Evolutionary conservation across 306 rosid species (phyloP), one percentile per base, ranked within the genome.

Genomic region (Adenanthera pavonina): DNA sequence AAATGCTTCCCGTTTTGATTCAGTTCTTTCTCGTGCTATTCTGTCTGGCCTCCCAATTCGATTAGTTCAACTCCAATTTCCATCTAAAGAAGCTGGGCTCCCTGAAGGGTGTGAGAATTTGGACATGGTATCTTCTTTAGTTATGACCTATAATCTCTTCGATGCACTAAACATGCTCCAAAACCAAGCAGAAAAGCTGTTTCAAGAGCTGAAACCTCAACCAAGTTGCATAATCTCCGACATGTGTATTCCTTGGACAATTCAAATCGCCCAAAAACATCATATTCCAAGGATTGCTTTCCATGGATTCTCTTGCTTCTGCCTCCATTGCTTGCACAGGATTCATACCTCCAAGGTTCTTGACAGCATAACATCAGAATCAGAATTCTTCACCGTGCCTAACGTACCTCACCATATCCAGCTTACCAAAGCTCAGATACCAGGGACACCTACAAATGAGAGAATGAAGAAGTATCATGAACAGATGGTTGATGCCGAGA

Each of bases 221-320:
- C 94, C 97, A 34, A 84, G 34, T 69, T 91, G 92, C 89, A 87
- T 92, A 6, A 84, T 91, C 53, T 89, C 97, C 9, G 93, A 91
- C 57, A 35, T 86, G 40, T 66, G 81, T 17, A 54, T 91, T 10
- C 88, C 92, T 6, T 93, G 89, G 90, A 90, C 96, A 3, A 35
- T 80, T 20, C 75, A 85, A 67, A 25, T 90, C 5, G 88, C 92
- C 54, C 19, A 56, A 5, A 87, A 70, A 73, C 68, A 88, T 16
- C 17, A 69, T 6, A 86, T 93, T 59, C 97, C 93, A 0, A 76
- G 94, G 86, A 75, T 93, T 20, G 72, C 91, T 1, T 92, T 91
- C 83, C 16, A 40, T 8, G 90, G 88, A 1, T 35, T 73, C 16
- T 8, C 80, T 51, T 85, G 91, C 76, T 85, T 91, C 51, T 20